Conservation (phyloP, 768 basidiomycete species). For the Pleurotus platypus region DNA sequence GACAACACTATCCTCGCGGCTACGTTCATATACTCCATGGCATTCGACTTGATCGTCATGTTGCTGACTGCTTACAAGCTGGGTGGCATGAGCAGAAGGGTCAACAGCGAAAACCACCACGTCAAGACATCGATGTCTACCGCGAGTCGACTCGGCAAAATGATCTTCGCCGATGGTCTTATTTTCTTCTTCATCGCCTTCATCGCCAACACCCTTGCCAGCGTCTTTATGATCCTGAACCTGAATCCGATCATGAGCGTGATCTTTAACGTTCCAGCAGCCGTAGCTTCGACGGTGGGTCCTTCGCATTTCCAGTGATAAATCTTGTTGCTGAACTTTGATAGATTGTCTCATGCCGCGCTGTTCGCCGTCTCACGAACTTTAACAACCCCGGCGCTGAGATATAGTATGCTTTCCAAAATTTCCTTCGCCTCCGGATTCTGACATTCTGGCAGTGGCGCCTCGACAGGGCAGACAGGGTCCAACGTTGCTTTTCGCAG, state of each 20-base stretch:
- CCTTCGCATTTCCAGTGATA: neutral
- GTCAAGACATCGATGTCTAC: slow-evolving; percentile 17
- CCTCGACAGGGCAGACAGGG: neutral
- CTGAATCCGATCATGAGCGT: slow-evolving; percentile 70
- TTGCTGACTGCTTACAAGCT: slow-evolving; percentile 60
- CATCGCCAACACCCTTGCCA: slow-evolving; percentile 37
- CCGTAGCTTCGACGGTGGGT: slow-evolving; percentile 61
- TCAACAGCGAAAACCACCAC: slow-evolving; percentile 5
- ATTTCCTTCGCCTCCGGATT: too few relatives aligned
- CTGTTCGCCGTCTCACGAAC: slow-evolving; percentile 38
- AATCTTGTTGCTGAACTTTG: too few relatives aligned
- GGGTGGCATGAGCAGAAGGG: slow-evolving; percentile 17
- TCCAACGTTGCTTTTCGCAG: neutral
- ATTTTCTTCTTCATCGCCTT: slow-evolving; percentile 77
- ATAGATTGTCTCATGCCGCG: slow-evolving; percentile 28
- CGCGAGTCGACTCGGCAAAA: slow-evolving; percentile 46
- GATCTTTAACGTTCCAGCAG: slow-evolving; percentile 71
- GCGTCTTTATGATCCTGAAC: slow-evolving; percentile 67
- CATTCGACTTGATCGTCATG: slow-evolving; percentile 63
- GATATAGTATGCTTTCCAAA: neutral
- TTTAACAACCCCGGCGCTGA: slow-evolving; percentile 12
- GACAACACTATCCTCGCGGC: slow-evolving; percentile 63
- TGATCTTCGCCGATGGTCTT: slow-evolving; percentile 74
- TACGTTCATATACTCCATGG: slow-evolving; percentile 76
- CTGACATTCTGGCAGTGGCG: neutral